phyloP scores from a whole-genome alignment of 2,329 filamentous ascomycete genomes.

The Fusarium falciforme region DNA sequence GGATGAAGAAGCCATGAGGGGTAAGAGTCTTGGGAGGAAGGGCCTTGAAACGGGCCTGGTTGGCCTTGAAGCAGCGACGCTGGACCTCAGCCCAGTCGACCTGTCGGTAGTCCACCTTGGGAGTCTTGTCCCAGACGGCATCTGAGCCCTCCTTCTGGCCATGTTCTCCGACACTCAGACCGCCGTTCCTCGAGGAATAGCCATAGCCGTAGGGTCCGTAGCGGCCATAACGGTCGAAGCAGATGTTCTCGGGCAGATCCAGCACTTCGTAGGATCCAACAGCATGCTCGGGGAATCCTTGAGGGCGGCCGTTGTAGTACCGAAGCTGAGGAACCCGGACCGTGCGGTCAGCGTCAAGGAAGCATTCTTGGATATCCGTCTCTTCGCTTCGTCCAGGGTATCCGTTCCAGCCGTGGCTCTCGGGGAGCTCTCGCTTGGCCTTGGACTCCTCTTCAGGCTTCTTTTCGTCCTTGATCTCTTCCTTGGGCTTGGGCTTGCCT shows the following conservation, averaged over 20 bases:
- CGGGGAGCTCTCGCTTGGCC: slow-evolving; percentile 37
- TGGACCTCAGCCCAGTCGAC: slow-evolving; percentile 86
- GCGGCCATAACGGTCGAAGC: slow-evolving; percentile 91
- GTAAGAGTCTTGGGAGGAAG: slow-evolving; percentile 53
- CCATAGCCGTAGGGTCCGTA: slow-evolving; percentile 91
- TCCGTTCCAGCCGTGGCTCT: slow-evolving; percentile 51
- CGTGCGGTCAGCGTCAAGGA: slow-evolving; percentile 75
- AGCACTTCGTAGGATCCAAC: slow-evolving; percentile 89
- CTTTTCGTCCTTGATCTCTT: slow-evolving; percentile 8
- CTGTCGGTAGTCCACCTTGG: slow-evolving; percentile 80
- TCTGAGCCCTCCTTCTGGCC: slow-evolving; percentile 86
- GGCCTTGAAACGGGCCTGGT: slow-evolving; percentile 74
- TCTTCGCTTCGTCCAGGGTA: slow-evolving; percentile 56
- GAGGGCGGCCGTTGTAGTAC: slow-evolving; percentile 81
- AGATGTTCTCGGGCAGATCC: slow-evolving; percentile 84
- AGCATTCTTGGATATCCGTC: slow-evolving; percentile 76
- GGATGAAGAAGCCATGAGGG: slow-evolving; percentile 64
- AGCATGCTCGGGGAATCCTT: slow-evolving; percentile 85
- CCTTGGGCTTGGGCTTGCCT: slow-evolving; percentile 11
- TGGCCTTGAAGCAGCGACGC: slow-evolving; percentile 76
- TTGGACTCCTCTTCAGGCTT: slow-evolving; percentile 25
- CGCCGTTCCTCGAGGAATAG: slow-evolving; percentile 82
- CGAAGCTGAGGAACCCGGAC: slow-evolving; percentile 76
- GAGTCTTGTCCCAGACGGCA: slow-evolving; percentile 76
- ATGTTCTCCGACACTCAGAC: slow-evolving; percentile 85